Evolutionary conservation across 1,284 basidiomycete genomes (phyloP).

Genomic region (Salmacisia buchloeana): DNA sequence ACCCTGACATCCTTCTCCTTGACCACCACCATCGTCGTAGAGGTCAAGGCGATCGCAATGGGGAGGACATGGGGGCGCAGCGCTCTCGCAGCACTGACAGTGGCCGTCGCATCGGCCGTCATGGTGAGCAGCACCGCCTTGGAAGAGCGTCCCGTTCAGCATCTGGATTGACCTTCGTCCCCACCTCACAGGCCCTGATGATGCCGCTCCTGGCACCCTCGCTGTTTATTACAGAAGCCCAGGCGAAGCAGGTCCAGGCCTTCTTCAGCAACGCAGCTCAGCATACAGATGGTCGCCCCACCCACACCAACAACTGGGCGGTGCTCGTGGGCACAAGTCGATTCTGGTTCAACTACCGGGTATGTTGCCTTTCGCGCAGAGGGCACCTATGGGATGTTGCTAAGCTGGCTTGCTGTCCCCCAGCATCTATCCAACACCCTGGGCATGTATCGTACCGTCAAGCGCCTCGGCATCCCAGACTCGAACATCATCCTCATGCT

Average conservation of each 20-base stretch:
- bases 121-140: too few species aligned
- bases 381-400: background rate
- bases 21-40: too few species aligned
- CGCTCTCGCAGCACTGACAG: too few species aligned
- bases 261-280: constrained; percentile 11
- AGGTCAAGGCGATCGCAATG: too few species aligned
- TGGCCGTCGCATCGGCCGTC: too few species aligned
- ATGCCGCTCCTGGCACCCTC: constrained; percentile 15
- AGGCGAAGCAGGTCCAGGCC: constrained; percentile 16
- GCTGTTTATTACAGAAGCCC: constrained; percentile 15
- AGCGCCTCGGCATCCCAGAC: constrained; percentile 93
- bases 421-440: constrained; percentile 97
- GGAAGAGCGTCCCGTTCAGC: too few species aligned
- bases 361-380: constrained; percentile 57
- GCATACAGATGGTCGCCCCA: background rate
- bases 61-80: too few species aligned
- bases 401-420: background rate
- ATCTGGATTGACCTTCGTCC: too few species aligned
- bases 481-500: constrained; percentile 98
- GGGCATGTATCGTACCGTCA: constrained; percentile 98
- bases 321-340: constrained; percentile 88
- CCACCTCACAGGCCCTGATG: constrained; percentile 6
- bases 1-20: too few species aligned
- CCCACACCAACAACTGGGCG: constrained; percentile 86
- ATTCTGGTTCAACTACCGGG: constrained; percentile 98